phyloP scores from a whole-genome alignment of 2,329 filamentous ascomycete species.

The Tolypocladium tropicale region DNA sequence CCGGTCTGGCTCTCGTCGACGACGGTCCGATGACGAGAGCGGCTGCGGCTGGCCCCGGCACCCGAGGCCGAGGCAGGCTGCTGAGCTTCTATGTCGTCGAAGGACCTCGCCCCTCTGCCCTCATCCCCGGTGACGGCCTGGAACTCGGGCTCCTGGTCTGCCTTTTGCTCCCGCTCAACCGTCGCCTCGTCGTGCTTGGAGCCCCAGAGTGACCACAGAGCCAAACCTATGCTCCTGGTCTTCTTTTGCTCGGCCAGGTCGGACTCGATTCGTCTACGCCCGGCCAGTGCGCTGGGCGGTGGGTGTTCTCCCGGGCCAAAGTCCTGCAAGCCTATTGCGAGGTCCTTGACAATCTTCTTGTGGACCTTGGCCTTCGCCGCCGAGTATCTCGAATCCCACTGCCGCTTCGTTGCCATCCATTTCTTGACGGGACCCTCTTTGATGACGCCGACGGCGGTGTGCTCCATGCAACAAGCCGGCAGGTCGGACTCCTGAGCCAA shows the following conservation, averaged over 20 bases:
- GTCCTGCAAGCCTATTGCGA: constrained; percentile 59
- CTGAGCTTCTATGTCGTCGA: constrained; percentile 28
- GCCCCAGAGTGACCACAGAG: constrained; percentile 80
- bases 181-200: constrained; percentile 79
- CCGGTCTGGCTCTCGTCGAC: constrained; percentile 41
- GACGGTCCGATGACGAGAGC: constrained; percentile 35
- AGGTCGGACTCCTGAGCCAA: constrained; percentile 57
- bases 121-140: constrained; percentile 26
- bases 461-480: constrained; percentile 50
- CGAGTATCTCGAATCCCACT: constrained; percentile 66
- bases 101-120: constrained; percentile 31
- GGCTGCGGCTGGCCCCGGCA: constrained; percentile 20
- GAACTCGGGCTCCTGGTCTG: constrained; percentile 25
- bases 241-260: constrained; percentile 37
- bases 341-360: constrained; percentile 61
- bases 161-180: constrained; percentile 47
- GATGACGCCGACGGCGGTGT: constrained; percentile 62
- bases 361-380: constrained; percentile 62
- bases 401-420: constrained; percentile 66
- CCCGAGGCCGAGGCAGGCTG: constrained; percentile 15
- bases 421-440: constrained; percentile 71
- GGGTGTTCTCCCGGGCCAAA: constrained; percentile 65
- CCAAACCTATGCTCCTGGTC: constrained; percentile 63
- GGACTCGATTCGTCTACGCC: constrained; percentile 44
- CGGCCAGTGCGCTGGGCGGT: constrained; percentile 74